Base-by-base conservation (phyloP, 176 grass and related monocot genomes). In the Triticum dicoccoides region DNA sequence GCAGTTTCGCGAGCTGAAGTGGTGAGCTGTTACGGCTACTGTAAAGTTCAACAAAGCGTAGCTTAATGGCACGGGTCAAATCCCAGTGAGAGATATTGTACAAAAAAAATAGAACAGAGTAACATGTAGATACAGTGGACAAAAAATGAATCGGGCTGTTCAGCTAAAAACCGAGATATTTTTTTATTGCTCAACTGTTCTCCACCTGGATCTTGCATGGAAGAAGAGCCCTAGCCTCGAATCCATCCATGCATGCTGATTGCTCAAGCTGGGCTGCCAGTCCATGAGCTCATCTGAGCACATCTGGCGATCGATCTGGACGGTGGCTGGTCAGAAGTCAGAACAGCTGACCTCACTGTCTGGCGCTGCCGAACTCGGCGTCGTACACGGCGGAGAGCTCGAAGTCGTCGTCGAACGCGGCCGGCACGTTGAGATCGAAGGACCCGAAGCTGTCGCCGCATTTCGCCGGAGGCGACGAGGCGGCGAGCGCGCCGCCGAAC, bases 371-470 rank as follows among this genome's bases (percentile, higher is more conserved):
- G 78, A 92, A 92, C 89, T 92, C 89, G 6, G 86, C 84, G 76
- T 96, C 93, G 65, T 93, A 96, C 66, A 98, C 92, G 65, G 93
- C 92, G 62, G 96, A 98, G 65, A 96, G 80, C 92, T 95, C 96
- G 68, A 88, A 89, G 71, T 98, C 96, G 85, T 98, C 96, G 41
- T 96, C 96, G 5, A 20, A 32, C 4, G 93, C 81, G 11, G 90
- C 88, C 20, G 96, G 90, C 82, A 87, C 72, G 90, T 98, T 98
- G 89, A 98, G 96, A 68, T 98, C 96, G 79, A 98, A 67, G 37
- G 88, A 82, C 14, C 84, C 90, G 3, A 87, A 79, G 90, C 77
- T 88, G 20, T 69, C 88, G 12, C 80, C 77, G 83, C 70, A 87
- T 73, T 79, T 95, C 11, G 72, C 77, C 3, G 85, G 77, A 1